Percentiles rank a stretch among this genome's conserved stretches.
Evolutionary conservation across 768 basidiomycete genomes (phyloP).

Genomic region (Rhizopogon salebrosus): DNA sequence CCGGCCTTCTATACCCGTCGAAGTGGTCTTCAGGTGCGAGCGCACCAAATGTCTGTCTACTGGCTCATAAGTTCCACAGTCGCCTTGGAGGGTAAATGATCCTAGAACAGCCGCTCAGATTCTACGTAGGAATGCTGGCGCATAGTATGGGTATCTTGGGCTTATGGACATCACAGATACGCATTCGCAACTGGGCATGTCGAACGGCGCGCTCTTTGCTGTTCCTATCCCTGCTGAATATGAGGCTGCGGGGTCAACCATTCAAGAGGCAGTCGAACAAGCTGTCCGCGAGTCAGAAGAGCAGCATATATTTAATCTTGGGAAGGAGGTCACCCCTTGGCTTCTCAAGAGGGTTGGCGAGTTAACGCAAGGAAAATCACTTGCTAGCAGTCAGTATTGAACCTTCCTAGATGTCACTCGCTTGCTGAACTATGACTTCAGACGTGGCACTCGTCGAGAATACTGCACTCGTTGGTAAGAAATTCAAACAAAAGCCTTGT

Average conservation of each 20-base stretch:
- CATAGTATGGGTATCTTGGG: not conserved
- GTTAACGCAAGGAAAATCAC: slow-evolving; percentile 69
- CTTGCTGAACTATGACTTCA: slow-evolving; percentile 17
- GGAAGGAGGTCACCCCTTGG: slow-evolving; percentile 96
- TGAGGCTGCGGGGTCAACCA: slow-evolving; percentile 55
- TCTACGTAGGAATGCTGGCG: slow-evolving; percentile 47
- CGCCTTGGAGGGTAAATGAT: slow-evolving; percentile 70
- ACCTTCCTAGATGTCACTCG: not conserved
- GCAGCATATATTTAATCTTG: slow-evolving; percentile 71
- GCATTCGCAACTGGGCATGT: slow-evolving; percentile 64
- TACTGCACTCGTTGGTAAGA: slow-evolving; percentile 76
- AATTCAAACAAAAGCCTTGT: not conserved
- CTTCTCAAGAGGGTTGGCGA: slow-evolving; percentile 77
- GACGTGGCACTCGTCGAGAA: slow-evolving; percentile 91
- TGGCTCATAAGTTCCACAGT: slow-evolving; percentile 35
- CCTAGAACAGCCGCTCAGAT: slow-evolving; percentile 67
- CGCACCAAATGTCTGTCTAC: not conserved
- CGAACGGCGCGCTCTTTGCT: slow-evolving; percentile 77
- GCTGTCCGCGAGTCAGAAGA: slow-evolving; percentile 81
- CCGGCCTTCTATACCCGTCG: slow-evolving; percentile 89
- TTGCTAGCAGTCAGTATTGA: slow-evolving; percentile 56
- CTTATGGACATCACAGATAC: slow-evolving; percentile 41
- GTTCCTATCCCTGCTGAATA: slow-evolving; percentile 84
- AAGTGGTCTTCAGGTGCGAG: slow-evolving; percentile 71
- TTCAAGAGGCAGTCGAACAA: slow-evolving; percentile 77